Evolutionary conservation across 2,329 filamentous ascomycete genomes (phyloP), one percentile per base, ranked within the genome.

Genomic region (Penicillium sp.): DNA sequence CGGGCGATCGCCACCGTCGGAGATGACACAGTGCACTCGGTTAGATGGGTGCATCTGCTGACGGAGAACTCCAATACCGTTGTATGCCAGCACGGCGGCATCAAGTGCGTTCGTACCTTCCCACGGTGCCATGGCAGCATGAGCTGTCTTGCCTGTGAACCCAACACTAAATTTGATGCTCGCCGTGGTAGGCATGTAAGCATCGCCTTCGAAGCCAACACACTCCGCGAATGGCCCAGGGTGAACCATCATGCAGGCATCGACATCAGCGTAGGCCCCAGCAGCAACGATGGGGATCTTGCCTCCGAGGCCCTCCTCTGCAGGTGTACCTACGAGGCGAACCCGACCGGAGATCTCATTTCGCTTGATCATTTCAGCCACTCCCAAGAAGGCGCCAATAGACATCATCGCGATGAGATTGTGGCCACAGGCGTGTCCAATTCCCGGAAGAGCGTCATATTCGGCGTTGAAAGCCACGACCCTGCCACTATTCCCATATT

Each of bases 91-190:
- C 2, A 85, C 71, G 18, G 83, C 61, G 0, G 82, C 82, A 57
- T 86, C 83, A 0, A 85, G 74, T 0, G 83, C 83, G 60, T 86
- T 85, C 57, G 81, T 74, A 0, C 83, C 83, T 4, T 81, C 72
- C 82, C 82, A 85, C 0, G 82, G 83, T n/a, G 72, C 78, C 3
- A 78, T 77, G 0, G 79, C 82, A 0, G 82, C 82, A 56, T 85
- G 83, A 0, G 83, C 81, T 49, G 78, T 78, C 44, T 75, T 76
- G 1, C 83, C 84, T 1, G 60, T 65, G 51, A 78, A 80, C 54
- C 72, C 70, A n/a, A n/a, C n/a, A n/a, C n/a, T n/a, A n/a, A n/a
- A n/a, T n/a, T n/a, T n/a, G n/a, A n/a, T n/a, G n/a, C n/a, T 48
- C 36, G 7, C 39, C 39, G 20, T 42, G 52, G 6, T 60, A 63